Evolutionary conservation across 2,329 filamentous ascomycete species (phyloP).

Genomic region (Catunica adiposa): DNA sequence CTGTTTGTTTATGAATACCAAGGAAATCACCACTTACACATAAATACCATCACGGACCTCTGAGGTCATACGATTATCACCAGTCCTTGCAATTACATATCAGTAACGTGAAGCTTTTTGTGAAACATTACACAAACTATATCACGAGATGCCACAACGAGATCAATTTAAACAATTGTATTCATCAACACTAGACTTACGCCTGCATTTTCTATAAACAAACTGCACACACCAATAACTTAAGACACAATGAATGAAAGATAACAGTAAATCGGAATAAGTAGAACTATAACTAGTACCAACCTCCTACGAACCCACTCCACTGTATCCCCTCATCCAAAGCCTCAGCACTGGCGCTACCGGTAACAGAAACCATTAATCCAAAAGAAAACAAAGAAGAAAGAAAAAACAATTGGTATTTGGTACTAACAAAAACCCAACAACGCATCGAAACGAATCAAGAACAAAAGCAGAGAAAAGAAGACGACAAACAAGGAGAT

Average conservation of each 20-base stretch:
- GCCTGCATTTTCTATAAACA: background rate
- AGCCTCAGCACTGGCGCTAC: no score
- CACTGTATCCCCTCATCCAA: background rate
- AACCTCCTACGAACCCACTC: background rate
- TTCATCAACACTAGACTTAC: background rate
- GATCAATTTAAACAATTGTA: background rate
- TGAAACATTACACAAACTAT: no score
- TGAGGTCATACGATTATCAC: background rate
- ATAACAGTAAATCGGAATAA: constrained; percentile 1
- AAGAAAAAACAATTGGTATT: constrained; percentile 5
- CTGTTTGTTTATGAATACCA: background rate
- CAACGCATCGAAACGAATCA: constrained; percentile 2
- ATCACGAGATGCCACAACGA: no score
- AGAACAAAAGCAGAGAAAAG: constrained; percentile 5
- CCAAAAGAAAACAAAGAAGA: constrained; percentile 2
- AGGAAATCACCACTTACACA: background rate
- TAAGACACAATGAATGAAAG: background rate
- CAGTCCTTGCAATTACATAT: no score
- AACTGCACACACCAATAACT: background rate
- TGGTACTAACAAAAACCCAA: background rate
- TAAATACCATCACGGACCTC: background rate
- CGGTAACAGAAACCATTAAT: background rate
- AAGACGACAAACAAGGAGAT: constrained; percentile 1
- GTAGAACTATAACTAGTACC: background rate
- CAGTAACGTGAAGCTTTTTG: no score